phyloP scores from a whole-genome alignment of 2,329 filamentous ascomycete species.

The Monilinia laxa region DNA sequence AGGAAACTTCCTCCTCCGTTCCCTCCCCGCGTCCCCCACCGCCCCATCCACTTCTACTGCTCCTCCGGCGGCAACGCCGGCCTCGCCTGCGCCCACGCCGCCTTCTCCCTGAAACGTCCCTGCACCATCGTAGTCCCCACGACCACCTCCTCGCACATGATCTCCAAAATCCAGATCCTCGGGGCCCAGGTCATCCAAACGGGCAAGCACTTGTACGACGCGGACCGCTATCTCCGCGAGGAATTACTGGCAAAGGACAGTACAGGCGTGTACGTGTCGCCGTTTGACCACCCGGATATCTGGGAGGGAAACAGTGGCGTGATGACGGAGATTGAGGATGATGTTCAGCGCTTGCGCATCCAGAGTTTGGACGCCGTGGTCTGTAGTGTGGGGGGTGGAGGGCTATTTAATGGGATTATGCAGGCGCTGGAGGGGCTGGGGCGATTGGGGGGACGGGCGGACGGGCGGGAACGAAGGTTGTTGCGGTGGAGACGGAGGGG shows the following conservation, averaged over 20 bases:
- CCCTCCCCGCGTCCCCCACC: constrained; percentile 37
- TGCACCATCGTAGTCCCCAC: constrained; percentile 42
- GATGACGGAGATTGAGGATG: constrained; percentile 45
- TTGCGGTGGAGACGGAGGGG: constrained; percentile 1
- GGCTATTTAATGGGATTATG: constrained; percentile 74
- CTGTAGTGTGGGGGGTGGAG: constrained; percentile 78
- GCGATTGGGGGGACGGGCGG: constrained; percentile 11
- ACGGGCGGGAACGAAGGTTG: not conserved
- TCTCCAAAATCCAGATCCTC: constrained; percentile 65
- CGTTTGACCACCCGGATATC: constrained; percentile 67
- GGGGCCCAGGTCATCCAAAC: constrained; percentile 68
- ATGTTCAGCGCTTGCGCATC: constrained; percentile 37
- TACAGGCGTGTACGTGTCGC: constrained; percentile 62
- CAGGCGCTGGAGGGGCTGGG: constrained; percentile 50
- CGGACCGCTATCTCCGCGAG: constrained; percentile 64
- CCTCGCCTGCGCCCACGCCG: constrained; percentile 75
- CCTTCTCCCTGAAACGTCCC: constrained; percentile 59
- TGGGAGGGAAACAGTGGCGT: constrained; percentile 66
- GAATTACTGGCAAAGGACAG: constrained; percentile 52
- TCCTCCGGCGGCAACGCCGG: constrained; percentile 83
- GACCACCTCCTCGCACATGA: constrained; percentile 66
- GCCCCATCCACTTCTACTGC: constrained; percentile 69
- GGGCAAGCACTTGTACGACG: constrained; percentile 67
- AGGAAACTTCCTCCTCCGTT: constrained; percentile 64
- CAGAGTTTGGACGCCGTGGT: constrained; percentile 63